Conservation (phyloP, 2,329 filamentous ascomycete species). For the Pyrenochaeta sp. region DNA sequence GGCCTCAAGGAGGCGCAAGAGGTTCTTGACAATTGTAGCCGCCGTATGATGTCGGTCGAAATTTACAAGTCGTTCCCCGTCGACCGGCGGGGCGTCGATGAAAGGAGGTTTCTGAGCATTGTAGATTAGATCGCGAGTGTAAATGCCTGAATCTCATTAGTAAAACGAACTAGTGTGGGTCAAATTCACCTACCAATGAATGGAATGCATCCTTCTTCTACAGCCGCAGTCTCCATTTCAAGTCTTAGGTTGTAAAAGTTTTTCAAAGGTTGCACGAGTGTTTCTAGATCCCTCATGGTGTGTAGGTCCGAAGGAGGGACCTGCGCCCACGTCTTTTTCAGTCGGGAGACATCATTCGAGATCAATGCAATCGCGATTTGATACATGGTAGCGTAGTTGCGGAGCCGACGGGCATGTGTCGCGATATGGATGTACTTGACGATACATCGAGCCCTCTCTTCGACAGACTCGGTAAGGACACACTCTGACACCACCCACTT, state of each 20-base stretch:
- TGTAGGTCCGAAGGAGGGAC: constrained; percentile 71
- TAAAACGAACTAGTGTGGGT: neutral
- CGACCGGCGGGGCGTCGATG: constrained; percentile 69
- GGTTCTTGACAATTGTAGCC: constrained; percentile 79
- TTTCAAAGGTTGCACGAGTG: constrained; percentile 76
- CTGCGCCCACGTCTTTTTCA: constrained; percentile 75
- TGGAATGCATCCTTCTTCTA: constrained; percentile 78
- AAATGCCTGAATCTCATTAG: constrained; percentile 60
- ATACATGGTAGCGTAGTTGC: constrained; percentile 85
- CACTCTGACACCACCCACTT: constrained; percentile 86
- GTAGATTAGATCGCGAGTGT: constrained; percentile 84
- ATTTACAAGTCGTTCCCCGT: constrained; percentile 74
- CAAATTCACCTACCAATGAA: constrained; percentile 72
- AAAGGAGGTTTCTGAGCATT: constrained; percentile 81
- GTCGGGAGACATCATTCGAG: constrained; percentile 73
- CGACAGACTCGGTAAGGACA: constrained; percentile 74
- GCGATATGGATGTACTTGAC: constrained; percentile 86
- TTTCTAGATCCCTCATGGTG: constrained; percentile 74
- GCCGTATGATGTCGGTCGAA: constrained; percentile 83
- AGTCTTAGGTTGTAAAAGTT: constrained; percentile 80
- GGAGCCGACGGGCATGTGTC: constrained; percentile 74
- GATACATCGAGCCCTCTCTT: constrained; percentile 78
- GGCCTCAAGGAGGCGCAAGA: constrained; percentile 80
- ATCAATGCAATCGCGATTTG: constrained; percentile 81
- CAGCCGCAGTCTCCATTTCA: constrained; percentile 77